Conservation (phyloP, 2,329 filamentous ascomycete genomes). For the Hymenoscyphus fraxineus region DNA sequence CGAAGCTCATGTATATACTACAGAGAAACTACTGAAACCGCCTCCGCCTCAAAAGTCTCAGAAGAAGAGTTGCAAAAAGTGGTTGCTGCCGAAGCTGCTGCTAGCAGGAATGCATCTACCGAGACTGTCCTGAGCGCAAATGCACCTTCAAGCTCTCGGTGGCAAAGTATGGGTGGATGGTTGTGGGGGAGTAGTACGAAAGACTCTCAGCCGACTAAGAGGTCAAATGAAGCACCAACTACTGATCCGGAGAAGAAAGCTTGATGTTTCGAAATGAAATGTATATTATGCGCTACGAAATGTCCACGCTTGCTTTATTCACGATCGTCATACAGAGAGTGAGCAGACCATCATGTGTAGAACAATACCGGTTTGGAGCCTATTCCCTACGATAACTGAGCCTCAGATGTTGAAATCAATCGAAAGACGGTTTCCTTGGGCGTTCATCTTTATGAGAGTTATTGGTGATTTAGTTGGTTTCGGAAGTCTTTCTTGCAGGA, state of each 20-base stretch:
- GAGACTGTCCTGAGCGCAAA: constrained; percentile 19
- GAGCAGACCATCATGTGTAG: no score
- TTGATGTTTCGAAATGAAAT: neutral
- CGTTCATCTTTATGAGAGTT: no score
- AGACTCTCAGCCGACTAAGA: neutral
- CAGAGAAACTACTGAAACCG: constrained; percentile 1
- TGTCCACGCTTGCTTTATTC: no score
- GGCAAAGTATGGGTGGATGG: constrained; percentile 23
- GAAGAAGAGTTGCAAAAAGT: neutral
- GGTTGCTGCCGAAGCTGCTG: neutral
- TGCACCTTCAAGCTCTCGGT: constrained; percentile 23
- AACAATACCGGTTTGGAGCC: no score
- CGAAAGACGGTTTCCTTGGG: no score
- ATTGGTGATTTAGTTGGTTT: no score
- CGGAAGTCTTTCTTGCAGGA: no score
- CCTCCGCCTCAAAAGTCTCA: neutral
- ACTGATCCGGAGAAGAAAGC: constrained; percentile 5
- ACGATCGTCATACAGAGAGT: no score
- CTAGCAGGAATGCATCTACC: constrained; percentile 22
- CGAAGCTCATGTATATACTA: neutral
- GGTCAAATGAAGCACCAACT: neutral
- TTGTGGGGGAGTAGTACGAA: constrained; percentile 3
- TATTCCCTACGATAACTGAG: no score
- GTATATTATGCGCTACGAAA: no score
- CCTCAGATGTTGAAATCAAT: no score